Conservation (phyloP, 177 flowering plant species). For the Vitis hybrid region DNA sequence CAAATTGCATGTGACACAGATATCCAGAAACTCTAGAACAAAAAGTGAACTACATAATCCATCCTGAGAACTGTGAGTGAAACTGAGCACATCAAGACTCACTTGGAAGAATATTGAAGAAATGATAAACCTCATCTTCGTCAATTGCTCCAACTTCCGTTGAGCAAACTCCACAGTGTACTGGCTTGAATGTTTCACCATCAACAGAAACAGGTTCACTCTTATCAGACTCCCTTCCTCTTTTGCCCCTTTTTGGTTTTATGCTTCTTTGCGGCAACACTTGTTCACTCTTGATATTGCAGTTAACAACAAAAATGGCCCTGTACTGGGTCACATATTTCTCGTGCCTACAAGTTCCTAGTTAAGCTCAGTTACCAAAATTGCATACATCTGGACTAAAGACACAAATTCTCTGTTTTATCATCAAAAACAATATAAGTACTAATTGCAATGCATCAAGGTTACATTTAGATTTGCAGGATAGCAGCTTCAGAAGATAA, state of each 20-base stretch:
- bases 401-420: not conserved
- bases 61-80: not conserved
- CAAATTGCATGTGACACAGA: not conserved
- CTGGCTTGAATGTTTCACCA: conserved; percentile 44
- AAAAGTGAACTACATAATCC: not conserved
- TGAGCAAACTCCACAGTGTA: conserved; percentile 67
- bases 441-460: not conserved
- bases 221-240: conserved; percentile 22
- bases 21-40: not conserved
- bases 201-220: conserved; percentile 16
- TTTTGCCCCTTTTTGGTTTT: conserved; percentile 29
- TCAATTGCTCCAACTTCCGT: conserved; percentile 82
- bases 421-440: not conserved
- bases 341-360: conserved; percentile 62
- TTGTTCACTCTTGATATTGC: conserved; percentile 44
- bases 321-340: conserved; percentile 73
- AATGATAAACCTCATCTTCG: conserved; percentile 81
- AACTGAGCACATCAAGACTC: conserved; percentile 41
- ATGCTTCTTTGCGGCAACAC: conserved; percentile 20
- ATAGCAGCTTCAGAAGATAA: not conserved
- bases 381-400: not conserved
- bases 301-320: conserved; percentile 72
- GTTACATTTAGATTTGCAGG: not conserved
- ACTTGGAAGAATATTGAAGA: conserved; percentile 77
- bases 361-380: not conserved